These are phyloP conservation scores for Tuber microsphaerosporum DNA, from an alignment of 495 filamentous ascomycete species.

Conservation along the genomic window DNA sequence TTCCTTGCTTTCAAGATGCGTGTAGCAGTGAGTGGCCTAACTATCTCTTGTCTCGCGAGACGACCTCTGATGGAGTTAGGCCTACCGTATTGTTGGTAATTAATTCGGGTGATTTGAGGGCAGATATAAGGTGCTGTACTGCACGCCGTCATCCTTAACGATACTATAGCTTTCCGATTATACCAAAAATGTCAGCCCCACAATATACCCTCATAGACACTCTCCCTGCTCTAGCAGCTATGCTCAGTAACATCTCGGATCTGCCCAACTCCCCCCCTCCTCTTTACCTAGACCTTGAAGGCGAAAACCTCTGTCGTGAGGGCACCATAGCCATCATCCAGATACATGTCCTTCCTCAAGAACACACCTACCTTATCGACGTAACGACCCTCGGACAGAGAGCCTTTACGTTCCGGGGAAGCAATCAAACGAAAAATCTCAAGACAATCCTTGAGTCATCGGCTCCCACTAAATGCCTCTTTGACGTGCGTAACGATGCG, in stretches of 20 bases:
- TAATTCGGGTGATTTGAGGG: neutral
- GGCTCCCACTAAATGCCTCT: conserved; percentile 49
- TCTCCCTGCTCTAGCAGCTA: neutral
- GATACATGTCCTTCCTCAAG: conserved; percentile 41
- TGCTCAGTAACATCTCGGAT: conserved; percentile 11
- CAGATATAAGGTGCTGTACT: neutral
- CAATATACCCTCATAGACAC: conserved; percentile 11
- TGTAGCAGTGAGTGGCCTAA: neutral
- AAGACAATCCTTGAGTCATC: conserved; percentile 49
- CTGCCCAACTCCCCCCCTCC: conserved; percentile 43
- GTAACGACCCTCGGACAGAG: conserved; percentile 45
- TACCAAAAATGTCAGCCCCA: neutral
- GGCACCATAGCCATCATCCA: conserved; percentile 51
- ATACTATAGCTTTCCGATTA: neutral
- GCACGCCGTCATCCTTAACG: neutral
- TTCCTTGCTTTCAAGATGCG: neutral
- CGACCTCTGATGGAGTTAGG: neutral
- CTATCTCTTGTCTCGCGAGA: neutral
- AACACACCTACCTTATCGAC: conserved; percentile 49
- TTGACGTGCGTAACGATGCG: conserved; percentile 54
- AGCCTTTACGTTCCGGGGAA: conserved; percentile 46
- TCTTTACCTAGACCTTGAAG: conserved; percentile 54
- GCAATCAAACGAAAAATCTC: conserved; percentile 43
- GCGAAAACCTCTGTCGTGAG: conserved; percentile 47
- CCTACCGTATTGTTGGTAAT: neutral